Conservation (phyloP, 768 basidiomycete species). For the Strobilomyces echinocephalus region DNA sequence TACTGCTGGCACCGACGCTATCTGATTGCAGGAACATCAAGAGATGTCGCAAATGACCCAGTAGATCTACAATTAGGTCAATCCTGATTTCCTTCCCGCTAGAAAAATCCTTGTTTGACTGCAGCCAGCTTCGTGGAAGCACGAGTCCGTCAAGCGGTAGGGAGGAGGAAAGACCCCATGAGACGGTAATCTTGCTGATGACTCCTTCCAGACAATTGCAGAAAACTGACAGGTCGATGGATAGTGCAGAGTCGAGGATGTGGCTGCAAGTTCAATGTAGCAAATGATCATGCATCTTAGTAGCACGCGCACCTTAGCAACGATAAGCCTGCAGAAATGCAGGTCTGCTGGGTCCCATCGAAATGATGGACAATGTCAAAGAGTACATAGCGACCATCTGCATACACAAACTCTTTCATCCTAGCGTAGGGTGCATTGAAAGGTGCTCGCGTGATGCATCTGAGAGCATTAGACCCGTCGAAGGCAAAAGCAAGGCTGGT, state of each 20-base stretch:
- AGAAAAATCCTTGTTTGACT: constrained; percentile 15
- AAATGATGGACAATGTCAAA: constrained; percentile 30
- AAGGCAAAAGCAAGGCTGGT: constrained; percentile 36
- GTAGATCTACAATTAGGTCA: constrained; percentile 36
- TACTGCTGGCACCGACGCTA: constrained; percentile 18
- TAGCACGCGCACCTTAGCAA: constrained; percentile 35
- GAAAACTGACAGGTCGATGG: constrained; percentile 44
- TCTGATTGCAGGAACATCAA: constrained; percentile 30
- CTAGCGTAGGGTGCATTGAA: constrained; percentile 17
- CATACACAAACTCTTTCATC: constrained; percentile 9
- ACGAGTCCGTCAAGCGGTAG: constrained; percentile 40
- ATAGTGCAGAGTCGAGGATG: constrained; percentile 33
- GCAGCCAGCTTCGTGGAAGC: constrained; percentile 53
- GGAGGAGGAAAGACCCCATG: constrained; percentile 19
- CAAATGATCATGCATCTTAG: constrained; percentile 13
- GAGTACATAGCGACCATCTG: constrained; percentile 23
- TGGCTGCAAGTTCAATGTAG: constrained; percentile 37
- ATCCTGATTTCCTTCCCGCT: constrained; percentile 18
- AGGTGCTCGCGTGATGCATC: constrained; percentile 6
- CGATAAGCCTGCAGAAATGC: constrained; percentile 33
- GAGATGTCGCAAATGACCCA: constrained; percentile 20
- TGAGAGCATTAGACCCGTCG: constrained; percentile 30
- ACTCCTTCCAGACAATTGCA: constrained; percentile 51
- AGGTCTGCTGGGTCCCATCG: constrained; percentile 22
- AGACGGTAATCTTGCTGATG: constrained; percentile 38